Evolutionary conservation across 768 basidiomycete genomes (phyloP).

Genomic region (Auricularia heimuer): DNA sequence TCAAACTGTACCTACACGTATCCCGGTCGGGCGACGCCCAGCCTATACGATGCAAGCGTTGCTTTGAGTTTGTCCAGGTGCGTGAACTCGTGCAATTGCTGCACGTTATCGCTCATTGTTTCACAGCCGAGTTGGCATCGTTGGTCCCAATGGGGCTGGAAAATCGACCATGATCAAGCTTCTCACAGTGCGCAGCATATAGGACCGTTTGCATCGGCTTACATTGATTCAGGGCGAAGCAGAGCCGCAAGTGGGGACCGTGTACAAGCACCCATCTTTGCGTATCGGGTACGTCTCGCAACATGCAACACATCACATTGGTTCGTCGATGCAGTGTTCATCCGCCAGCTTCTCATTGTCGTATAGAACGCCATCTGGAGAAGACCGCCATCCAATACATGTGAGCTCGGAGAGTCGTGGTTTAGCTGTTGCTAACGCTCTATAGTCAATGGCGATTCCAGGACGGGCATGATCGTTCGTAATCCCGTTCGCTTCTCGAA

Average conservation of each 20-base stretch:
- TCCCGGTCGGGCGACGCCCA: conserved; percentile 71
- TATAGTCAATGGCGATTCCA: conserved; percentile 90
- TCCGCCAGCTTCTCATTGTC: background rate
- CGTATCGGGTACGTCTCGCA: conserved; percentile 97
- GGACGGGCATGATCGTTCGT: conserved; percentile 90
- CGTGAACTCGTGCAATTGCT: conserved; percentile 15
- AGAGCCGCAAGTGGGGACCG: conserved; percentile 79
- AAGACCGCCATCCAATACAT: conserved; percentile 96
- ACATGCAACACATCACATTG: conserved; percentile 95
- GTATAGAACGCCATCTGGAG: conserved; percentile 78
- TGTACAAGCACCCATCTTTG: conserved; percentile 88
- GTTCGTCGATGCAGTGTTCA: conserved; percentile 25
- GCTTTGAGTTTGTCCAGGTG: conserved; percentile 87
- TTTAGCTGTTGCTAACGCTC: background rate
- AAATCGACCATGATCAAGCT: conserved; percentile 95
- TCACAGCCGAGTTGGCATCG: conserved; percentile 78
- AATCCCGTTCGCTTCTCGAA: background rate
- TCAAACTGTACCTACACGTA: conserved; percentile 89
- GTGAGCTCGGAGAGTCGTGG: conserved; percentile 13
- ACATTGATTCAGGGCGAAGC: conserved; percentile 62
- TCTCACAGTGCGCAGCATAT: conserved; percentile 49
- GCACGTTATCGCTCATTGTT: conserved; percentile 13
- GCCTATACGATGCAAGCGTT: conserved; percentile 80
- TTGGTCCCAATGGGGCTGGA: conserved; percentile 91
- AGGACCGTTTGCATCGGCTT: too few species aligned